Percentiles rank a stretch among this genome's conserved stretches.
phyloP scores from a whole-genome alignment of 805 yeast species.

The Lipomyces sp. region DNA sequence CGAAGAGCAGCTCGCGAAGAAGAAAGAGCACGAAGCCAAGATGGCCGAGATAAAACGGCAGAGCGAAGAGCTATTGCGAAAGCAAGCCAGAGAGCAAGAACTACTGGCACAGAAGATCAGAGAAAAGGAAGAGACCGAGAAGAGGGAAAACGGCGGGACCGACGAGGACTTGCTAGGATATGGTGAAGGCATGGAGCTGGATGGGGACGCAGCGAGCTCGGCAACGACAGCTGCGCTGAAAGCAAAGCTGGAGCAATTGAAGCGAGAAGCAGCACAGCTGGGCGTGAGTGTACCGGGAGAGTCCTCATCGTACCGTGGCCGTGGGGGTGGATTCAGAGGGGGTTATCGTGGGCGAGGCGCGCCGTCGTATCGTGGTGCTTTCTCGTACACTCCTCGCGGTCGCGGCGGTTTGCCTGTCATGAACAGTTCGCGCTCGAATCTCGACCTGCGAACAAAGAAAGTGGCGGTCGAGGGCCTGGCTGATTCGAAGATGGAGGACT shows the following conservation, averaged over 20 bases:
- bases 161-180: too few relatives aligned
- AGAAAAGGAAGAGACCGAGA: constrained; percentile 25
- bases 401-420: constrained; percentile 32
- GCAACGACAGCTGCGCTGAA: constrained; percentile 34
- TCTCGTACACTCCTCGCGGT: constrained; percentile 25
- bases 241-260: constrained; percentile 37
- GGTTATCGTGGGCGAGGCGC: constrained; percentile 30
- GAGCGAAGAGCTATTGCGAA: constrained; percentile 40
- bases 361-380: constrained; percentile 15
- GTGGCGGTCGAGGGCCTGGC: constrained; percentile 38
- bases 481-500: constrained; percentile 36
- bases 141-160: neutral
- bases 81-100: constrained; percentile 37
- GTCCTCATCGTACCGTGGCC: constrained; percentile 10
- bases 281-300: constrained; percentile 31
- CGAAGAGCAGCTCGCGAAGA: constrained; percentile 41
- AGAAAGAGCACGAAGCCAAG: constrained; percentile 37
- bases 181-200: neutral
- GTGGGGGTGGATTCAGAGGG: constrained; percentile 23
- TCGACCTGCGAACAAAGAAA: constrained; percentile 42
- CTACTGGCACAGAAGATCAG: constrained; percentile 28
- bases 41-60: constrained; percentile 38
- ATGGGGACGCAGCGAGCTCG: neutral
- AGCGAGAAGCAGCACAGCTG: constrained; percentile 37
- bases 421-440: constrained; percentile 32